Evolutionary conservation across 495 filamentous ascomycete genomes (phyloP).

Genomic region (Penicillium egyptiacum): DNA sequence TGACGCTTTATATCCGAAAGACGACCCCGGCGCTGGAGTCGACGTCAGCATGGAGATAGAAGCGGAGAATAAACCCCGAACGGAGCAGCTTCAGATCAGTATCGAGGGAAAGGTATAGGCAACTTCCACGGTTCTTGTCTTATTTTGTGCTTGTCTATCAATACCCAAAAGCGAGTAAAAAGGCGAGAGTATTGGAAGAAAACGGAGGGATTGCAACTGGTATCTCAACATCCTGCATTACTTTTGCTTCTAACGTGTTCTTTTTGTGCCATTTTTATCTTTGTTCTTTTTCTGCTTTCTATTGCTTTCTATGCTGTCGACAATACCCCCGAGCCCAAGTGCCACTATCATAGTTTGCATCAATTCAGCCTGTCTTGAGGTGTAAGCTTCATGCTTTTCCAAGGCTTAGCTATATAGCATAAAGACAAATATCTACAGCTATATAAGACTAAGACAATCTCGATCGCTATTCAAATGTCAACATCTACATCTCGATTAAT

Average conservation of each 20-base stretch:
- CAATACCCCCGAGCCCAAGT: conserved; percentile 9
- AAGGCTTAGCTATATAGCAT: neutral
- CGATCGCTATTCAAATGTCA: conserved; percentile 8
- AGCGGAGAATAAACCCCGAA: conserved; percentile 13
- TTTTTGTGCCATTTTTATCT: conserved; percentile 5
- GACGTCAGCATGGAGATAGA: conserved; percentile 14
- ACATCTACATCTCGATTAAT: conserved; percentile 8
- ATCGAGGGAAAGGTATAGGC: conserved; percentile 29
- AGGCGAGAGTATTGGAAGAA: conserved; percentile 1
- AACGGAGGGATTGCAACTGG: conserved; percentile 1
- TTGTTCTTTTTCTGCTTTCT: conserved; percentile 3
- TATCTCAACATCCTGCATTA: conserved; percentile 1
- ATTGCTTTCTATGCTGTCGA: conserved; percentile 11
- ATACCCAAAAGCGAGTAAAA: conserved; percentile 13
- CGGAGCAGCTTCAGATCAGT: conserved; percentile 21
- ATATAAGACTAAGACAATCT: neutral
- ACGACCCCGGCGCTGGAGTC: conserved; percentile 7
- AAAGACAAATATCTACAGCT: neutral
- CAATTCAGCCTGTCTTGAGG: conserved; percentile 6
- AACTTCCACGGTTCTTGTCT: neutral
- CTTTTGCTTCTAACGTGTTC: conserved; percentile 17
- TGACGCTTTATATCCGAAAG: conserved; percentile 23
- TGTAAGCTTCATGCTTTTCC: neutral
- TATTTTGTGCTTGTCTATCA: conserved; percentile 5
- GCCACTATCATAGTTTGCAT: conserved; percentile 15